Base-by-base conservation (phyloP, 2,329 filamentous ascomycete species). In the Cordyceps cateniannulata region DNA sequence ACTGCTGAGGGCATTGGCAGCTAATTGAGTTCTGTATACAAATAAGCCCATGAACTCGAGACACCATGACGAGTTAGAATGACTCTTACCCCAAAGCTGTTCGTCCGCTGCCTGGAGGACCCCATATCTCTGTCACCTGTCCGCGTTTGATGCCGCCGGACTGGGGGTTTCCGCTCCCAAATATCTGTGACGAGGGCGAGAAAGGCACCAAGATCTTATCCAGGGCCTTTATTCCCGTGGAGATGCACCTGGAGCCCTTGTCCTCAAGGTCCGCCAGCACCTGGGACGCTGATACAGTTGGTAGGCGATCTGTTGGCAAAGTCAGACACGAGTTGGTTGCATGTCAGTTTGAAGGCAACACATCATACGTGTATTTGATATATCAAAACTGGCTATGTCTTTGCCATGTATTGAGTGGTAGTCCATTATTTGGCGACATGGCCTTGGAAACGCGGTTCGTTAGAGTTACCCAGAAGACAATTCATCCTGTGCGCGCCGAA, bases 41-140 rank as follows among this genome's bases (percentile, higher is more conserved):
- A 20, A 53, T 69, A 45, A 68, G 64, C 29, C 29, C 9, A 24
- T 49, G 25, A 42, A 16, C 6, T 10, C 3, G 7, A n/a, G 38
- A 7, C 12, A 42, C 6, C 18, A 12, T 20, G 2, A 10, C 38
- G 27, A 4, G 20, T 38, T 9, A 10, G 42, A 7, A 8, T 51
- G 16, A 5, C 51, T 75, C 84, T 75, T 79, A 93, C 89, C 87
- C 89, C 66, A 97, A 77, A 14, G 88, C 81, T 4, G 91, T 96
- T 79, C 96, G 97, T 32, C 93, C 93, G 27, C 84, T 84, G 1
- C 92, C 93, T 9, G 91, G 88, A 12, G 93, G 91, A 0, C 93
- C 93, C 83, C 90, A 96, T 54, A 96, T 77, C 73, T 98, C 93
- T 3, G 89, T 90, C 47, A 96, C 81, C 71, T 91, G 89, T 16